Evolutionary conservation across 1,284 basidiomycete species (phyloP).

Genomic region (Trichosporon coremiiforme): DNA sequence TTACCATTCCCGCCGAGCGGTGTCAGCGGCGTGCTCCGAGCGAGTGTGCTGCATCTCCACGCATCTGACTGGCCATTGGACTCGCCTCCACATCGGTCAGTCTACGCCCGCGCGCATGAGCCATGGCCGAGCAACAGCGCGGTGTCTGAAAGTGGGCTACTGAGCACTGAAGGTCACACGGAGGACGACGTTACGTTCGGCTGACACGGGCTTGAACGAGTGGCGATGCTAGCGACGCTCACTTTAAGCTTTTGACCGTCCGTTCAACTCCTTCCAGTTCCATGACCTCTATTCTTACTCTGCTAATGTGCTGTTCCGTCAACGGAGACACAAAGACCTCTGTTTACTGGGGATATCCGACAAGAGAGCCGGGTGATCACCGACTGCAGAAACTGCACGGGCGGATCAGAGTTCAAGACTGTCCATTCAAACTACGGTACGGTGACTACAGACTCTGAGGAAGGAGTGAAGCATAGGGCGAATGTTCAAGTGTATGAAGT

Average conservation of each 20-base stretch:
- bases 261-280: neutral
- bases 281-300: neutral
- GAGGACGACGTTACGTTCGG: neutral
- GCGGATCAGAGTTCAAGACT: no score
- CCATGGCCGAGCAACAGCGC: neutral
- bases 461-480: no score
- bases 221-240: neutral
- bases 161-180: neutral
- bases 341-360: no score
- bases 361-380: no score
- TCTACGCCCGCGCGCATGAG: neutral
- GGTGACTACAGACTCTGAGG: no score
- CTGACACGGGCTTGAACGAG: neutral
- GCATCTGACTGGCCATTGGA: neutral
- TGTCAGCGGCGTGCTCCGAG: neutral
- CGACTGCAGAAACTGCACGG: no score
- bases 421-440: no score
- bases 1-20: neutral
- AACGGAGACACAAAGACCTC: no score
- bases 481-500: no score
- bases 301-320: no score
- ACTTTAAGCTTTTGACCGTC: constrained; percentile 5
- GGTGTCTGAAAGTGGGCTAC: neutral
- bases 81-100: neutral
- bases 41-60: neutral